Evolutionary conservation across 1,139 yeast genomes (phyloP), one percentile per base, ranked within the genome.

Genomic region (Blastobotrys indianensis): DNA sequence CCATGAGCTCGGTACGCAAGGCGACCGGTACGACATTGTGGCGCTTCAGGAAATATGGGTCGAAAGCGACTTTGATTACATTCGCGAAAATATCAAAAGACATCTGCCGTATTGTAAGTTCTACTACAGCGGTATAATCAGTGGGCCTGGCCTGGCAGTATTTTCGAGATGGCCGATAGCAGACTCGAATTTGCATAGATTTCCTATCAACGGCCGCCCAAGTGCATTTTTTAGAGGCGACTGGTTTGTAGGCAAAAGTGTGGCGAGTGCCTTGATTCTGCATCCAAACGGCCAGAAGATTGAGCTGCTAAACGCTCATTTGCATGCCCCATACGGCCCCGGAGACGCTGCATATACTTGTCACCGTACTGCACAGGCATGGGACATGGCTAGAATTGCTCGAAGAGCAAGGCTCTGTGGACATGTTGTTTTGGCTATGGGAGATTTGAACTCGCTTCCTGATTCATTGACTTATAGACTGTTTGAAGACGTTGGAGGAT

Each of bases 11-110:
- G 78, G 82, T 0, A 55, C 54, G 1, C 60, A 61, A 7, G 69
- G 70, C 8, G 73, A 74, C 20, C 72, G 74, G 28, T 88, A 84
- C 64, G 97, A 92, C 64, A 75, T 92, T 11, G 76, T 92, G 10
- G 96, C 96, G 0, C 69, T 92, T 17, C 98, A 92, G 63, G 98
- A 92, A 63, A 75, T 94, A 8, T 92, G 99, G 99, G 82, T 84
- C 39, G 76, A 80, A 54, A 80, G 76, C 39, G 98, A 92, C 63
- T 90, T 92, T 88, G 73, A 76, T 0, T 76, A 77, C 50, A 66
- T 92, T 23, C 72, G 74, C 17, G 53, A 57, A 2, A 64, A 64
- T 9, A 77, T 90, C 50, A 51, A 64, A 1, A 56, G 58, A 1
- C 63, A 63, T 39, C 84, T 76, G 56, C 94, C 92, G 0, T 80